These are phyloP conservation scores for Epichloe gansuensis DNA, from an alignment of 2,329 filamentous ascomycete species.

Conservation along the genomic window DNA sequence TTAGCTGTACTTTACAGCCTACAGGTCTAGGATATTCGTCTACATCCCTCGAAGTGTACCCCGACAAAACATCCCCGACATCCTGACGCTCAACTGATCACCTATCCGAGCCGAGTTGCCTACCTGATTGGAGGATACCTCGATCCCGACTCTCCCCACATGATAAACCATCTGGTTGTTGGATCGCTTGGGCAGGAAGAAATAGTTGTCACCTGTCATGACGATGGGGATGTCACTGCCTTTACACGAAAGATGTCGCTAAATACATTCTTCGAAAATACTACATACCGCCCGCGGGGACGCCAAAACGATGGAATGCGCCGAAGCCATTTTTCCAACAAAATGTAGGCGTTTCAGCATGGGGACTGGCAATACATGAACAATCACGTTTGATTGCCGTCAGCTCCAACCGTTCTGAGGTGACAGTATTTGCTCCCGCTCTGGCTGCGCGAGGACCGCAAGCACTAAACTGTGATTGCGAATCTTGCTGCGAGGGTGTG, in stretches of 20 bases:
- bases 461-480: slow-evolving; percentile 5
- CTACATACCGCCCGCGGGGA: not conserved
- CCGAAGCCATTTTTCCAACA: slow-evolving; percentile 54
- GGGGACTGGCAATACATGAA: slow-evolving; percentile 77
- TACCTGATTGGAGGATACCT: slow-evolving; percentile 38
- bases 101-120: slow-evolving; percentile 28
- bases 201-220: slow-evolving; percentile 53
- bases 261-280: slow-evolving; percentile 26
- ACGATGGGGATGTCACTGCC: slow-evolving; percentile 63
- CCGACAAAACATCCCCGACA: slow-evolving; percentile 32
- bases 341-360: slow-evolving; percentile 69
- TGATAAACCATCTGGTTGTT: slow-evolving; percentile 56
- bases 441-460: slow-evolving; percentile 12
- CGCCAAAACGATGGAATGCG: slow-evolving; percentile 4
- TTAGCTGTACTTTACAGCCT: slow-evolving; percentile 50
- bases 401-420: slow-evolving; percentile 56
- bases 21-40: slow-evolving; percentile 43
- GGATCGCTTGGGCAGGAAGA: slow-evolving; percentile 60
- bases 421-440: slow-evolving; percentile 41
- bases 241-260: slow-evolving; percentile 47
- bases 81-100: slow-evolving; percentile 39
- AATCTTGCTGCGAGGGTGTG: slow-evolving; percentile 2
- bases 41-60: slow-evolving; percentile 36
- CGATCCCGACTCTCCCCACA: slow-evolving; percentile 40
- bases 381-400: slow-evolving; percentile 77